A percentile compares a stretch with the other conserved stretches of the same genome.
phyloP scores from a whole-genome alignment of 73 alveolate species.

The Paramecium bursaria region DNA sequence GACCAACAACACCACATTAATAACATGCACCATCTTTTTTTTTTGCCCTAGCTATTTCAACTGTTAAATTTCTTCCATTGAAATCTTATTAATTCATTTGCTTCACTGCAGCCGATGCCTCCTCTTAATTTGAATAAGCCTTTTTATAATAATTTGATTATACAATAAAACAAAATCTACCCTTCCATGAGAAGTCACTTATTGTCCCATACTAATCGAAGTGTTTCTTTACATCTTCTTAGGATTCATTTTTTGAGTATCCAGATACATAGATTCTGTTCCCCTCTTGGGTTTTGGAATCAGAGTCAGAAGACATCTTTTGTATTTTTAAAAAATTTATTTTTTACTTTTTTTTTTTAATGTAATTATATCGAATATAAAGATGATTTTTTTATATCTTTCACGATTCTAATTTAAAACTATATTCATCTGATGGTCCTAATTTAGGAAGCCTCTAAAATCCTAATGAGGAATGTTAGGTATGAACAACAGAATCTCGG shows the following conservation, averaged over 20 bases:
- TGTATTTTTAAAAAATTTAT: too few species aligned
- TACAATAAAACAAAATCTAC: conserved; percentile 59
- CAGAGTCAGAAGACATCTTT: too few species aligned
- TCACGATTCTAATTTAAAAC: too few species aligned
- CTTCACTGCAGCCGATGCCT: conserved; percentile 55
- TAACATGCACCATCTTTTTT: conserved; percentile 55
- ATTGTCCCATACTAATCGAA: conserved; percentile 34
- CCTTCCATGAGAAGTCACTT: conserved; percentile 57
- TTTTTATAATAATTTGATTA: background rate
- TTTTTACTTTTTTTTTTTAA: too few species aligned
- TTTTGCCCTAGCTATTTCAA: conserved; percentile 54
- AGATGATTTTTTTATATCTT: too few species aligned
- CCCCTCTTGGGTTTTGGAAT: too few species aligned
- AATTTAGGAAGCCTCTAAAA: too few species aligned
- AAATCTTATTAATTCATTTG: conserved; percentile 37
- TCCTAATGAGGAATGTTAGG: too few species aligned
- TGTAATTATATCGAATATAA: too few species aligned
- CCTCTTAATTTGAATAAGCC: conserved; percentile 50
- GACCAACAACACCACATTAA: conserved; percentile 43
- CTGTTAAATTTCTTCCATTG: conserved; percentile 27
- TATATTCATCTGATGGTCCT: too few species aligned
- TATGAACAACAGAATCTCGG: too few species aligned
- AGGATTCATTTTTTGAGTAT: conserved; percentile 37
- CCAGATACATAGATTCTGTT: conserved; percentile 51
- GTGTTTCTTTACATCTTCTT: conserved; percentile 29